These are phyloP conservation scores for Blastobotrys chiropterorum DNA, from an alignment of 805 yeast genomes.

Conservation along the genomic window DNA sequence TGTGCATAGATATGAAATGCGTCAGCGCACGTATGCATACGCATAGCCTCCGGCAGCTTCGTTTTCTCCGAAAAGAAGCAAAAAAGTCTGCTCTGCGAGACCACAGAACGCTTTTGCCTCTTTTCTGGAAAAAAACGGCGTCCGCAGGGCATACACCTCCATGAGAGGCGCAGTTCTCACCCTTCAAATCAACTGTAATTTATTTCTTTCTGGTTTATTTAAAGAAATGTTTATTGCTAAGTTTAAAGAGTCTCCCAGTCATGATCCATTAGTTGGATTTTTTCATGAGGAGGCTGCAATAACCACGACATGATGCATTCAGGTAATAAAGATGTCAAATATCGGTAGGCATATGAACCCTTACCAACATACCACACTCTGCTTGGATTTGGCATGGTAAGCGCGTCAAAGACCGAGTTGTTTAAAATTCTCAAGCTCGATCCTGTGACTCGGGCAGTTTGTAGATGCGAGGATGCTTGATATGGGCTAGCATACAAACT, in stretches of 20 bases:
- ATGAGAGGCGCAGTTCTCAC: too few relatives aligned
- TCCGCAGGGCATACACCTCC: too few relatives aligned
- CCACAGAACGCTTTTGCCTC: too few relatives aligned
- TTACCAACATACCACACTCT: constrained; percentile 30
- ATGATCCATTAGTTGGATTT: constrained; percentile 8
- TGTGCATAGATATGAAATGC: too few relatives aligned
- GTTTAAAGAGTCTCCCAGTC: constrained; percentile 20
- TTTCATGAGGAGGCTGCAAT: constrained; percentile 26
- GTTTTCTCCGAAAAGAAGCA: too few relatives aligned
- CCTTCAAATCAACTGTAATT: too few relatives aligned
- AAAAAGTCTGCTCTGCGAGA: too few relatives aligned
- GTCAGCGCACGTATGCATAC: too few relatives aligned
- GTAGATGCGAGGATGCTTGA: constrained; percentile 27
- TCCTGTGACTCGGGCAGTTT: constrained; percentile 27
- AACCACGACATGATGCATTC: constrained; percentile 33
- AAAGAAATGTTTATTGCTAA: background rate
- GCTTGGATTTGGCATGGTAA: constrained; percentile 23
- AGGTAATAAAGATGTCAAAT: constrained; percentile 24
- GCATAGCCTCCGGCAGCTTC: too few relatives aligned
- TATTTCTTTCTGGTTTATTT: too few relatives aligned
- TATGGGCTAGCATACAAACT: constrained; percentile 32
- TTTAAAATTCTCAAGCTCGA: constrained; percentile 27
- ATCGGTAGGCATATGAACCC: constrained; percentile 28
- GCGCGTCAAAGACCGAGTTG: constrained; percentile 27
- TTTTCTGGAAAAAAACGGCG: too few relatives aligned